These are phyloP conservation scores for Knufia fluminis DNA, from an alignment of 2,329 filamentous ascomycete species.

Conservation along the genomic window DNA sequence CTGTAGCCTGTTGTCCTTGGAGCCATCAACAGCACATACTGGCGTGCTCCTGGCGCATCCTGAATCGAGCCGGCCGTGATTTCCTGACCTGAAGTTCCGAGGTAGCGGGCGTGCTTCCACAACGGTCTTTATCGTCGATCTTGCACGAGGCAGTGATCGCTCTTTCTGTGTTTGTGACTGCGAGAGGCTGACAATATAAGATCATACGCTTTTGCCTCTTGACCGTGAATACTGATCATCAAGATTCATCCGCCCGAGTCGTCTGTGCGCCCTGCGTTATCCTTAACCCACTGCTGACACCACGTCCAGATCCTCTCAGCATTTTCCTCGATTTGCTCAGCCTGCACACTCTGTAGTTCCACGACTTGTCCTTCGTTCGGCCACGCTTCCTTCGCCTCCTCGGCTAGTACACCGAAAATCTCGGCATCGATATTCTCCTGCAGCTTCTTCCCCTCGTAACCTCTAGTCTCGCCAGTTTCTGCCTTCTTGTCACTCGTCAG, in stretches of 20 bases:
- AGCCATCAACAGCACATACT: no score
- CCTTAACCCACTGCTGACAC: constrained; percentile 71
- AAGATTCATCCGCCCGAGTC: constrained; percentile 6
- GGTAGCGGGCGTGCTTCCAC: no score
- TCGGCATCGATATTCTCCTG: constrained; percentile 95
- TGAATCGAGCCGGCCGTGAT: no score
- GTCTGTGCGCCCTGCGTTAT: constrained; percentile 25
- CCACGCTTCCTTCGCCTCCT: constrained; percentile 82
- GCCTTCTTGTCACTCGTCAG: constrained; percentile 44
- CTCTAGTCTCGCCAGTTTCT: constrained; percentile 37
- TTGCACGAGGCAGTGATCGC: no score
- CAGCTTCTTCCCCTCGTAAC: constrained; percentile 77
- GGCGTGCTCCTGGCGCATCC: no score
- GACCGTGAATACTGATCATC: no score
- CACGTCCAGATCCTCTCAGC: constrained; percentile 74
- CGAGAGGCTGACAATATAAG: no score
- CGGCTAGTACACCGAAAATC: constrained; percentile 89
- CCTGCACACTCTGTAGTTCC: constrained; percentile 71
- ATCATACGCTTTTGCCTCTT: no score
- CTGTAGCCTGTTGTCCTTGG: no score
- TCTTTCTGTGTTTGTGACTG: no score
- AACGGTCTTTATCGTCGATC: no score
- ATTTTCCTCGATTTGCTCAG: constrained; percentile 81
- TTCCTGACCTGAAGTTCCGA: no score
- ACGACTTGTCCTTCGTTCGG: constrained; percentile 68